phyloP scores from a whole-genome alignment of 441 rosid species.

The Bruguiera hainesii region DNA sequence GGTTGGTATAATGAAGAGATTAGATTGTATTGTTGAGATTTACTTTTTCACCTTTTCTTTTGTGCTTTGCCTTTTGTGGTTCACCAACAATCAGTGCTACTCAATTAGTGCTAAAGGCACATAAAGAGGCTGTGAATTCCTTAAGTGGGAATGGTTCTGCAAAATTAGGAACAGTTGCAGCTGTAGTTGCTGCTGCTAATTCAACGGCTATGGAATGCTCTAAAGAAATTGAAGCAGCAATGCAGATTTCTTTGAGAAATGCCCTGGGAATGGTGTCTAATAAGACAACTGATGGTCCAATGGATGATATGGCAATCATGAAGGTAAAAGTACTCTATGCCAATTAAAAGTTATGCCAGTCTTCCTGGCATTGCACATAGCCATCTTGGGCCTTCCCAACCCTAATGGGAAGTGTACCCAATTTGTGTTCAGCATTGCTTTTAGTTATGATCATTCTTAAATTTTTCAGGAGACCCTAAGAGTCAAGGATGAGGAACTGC shows the following conservation, averaged over 20 bases:
- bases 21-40: not conserved
- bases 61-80: conserved; percentile 12
- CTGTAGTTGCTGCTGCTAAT: conserved; percentile 97
- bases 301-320: conserved; percentile 95
- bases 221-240: conserved; percentile 96
- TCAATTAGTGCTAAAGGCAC: conserved; percentile 91
- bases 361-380: no score
- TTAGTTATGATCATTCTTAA: not conserved
- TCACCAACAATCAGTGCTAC: conserved; percentile 57
- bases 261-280: conserved; percentile 60
- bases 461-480: conserved; percentile 73
- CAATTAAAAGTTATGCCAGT: no score
- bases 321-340: conserved; percentile 39
- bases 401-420: no score
- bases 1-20: no score
- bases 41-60: not conserved
- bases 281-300: conserved; percentile 69
- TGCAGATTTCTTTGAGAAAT: conserved; percentile 92
- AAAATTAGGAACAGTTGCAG: conserved; percentile 87
- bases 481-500: conserved; percentile 97
- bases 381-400: no score
- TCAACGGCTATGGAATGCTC: conserved; percentile 89
- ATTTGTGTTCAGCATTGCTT: conserved; percentile 9
- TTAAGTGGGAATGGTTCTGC: conserved; percentile 88
- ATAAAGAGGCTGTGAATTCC: conserved; percentile 94